These are phyloP conservation scores for Cyclotella cryptica DNA, from an alignment of 108 stramenopile genomes.

Conservation along the genomic window DNA sequence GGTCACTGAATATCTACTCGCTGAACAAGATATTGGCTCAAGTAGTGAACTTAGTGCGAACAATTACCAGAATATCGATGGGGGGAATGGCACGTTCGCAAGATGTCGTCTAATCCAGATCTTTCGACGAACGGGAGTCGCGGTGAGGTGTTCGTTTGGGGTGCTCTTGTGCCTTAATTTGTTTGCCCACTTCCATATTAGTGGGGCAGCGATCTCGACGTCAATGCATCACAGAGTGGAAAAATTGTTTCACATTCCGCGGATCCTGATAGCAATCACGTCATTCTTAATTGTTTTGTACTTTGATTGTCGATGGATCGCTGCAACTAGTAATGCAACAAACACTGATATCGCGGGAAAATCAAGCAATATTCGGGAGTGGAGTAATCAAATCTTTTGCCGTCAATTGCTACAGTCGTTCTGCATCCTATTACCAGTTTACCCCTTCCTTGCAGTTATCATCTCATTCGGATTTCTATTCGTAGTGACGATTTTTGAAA, in stretches of 20 bases:
- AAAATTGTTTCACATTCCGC: slow-evolving; percentile 60
- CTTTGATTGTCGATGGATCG: slow-evolving; percentile 61
- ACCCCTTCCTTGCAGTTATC: slow-evolving; percentile 82
- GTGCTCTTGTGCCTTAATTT: slow-evolving; percentile 53
- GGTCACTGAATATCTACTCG: slow-evolving; percentile 71
- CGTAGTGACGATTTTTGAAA: slow-evolving; percentile 70
- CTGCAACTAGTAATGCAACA: not conserved
- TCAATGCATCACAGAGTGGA: slow-evolving; percentile 31
- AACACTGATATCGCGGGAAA: not conserved
- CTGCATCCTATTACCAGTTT: slow-evolving; percentile 64
- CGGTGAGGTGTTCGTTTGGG: slow-evolving; percentile 26
- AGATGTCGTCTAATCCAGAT: not conserved
- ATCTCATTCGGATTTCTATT: slow-evolving; percentile 81
- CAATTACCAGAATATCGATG: not conserved
- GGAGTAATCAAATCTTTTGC: slow-evolving; percentile 52
- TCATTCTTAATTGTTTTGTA: slow-evolving; percentile 70
- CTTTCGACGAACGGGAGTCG: not conserved
- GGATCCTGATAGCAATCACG: slow-evolving; percentile 63
- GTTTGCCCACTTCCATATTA: slow-evolving; percentile 59
- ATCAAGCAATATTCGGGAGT: slow-evolving; percentile 1
- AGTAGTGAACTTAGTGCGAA: slow-evolving; percentile 11
- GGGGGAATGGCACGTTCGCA: not conserved
- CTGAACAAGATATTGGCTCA: slow-evolving; percentile 10
- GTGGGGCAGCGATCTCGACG: slow-evolving; percentile 30
- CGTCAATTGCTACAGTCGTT: slow-evolving; percentile 58